Evolutionary conservation across 768 basidiomycete species (phyloP).

Genomic region (Panaeolus papilionaceus): DNA sequence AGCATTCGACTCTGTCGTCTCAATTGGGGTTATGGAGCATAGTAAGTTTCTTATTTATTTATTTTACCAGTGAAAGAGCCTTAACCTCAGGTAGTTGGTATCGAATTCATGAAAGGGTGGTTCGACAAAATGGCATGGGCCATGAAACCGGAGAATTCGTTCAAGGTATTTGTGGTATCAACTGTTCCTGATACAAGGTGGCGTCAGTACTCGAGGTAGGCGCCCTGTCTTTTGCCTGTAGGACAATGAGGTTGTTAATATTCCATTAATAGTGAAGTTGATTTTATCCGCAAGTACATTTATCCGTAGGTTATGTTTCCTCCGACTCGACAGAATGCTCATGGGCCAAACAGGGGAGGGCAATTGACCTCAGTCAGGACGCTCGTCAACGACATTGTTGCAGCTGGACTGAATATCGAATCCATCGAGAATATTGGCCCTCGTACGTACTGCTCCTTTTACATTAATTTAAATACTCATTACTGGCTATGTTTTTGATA

Average conservation of each 20-base stretch:
- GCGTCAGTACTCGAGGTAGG: slow-evolving; percentile 19
- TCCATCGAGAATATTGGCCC: slow-evolving; percentile 24
- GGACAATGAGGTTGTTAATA: no score
- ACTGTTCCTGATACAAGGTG: slow-evolving; percentile 23
- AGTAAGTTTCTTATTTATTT: slow-evolving; percentile 11
- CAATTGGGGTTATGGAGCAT: slow-evolving; percentile 24
- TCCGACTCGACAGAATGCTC: background rate
- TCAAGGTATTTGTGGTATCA: slow-evolving; percentile 23
- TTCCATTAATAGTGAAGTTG: slow-evolving; percentile 17
- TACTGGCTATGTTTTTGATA: background rate
- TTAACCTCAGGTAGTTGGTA: slow-evolving; percentile 14
- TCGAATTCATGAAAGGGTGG: slow-evolving; percentile 22
- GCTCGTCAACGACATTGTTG: slow-evolving; percentile 15
- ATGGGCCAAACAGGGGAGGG: slow-evolving; percentile 12
- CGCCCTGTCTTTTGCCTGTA: background rate
- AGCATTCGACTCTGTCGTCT: slow-evolving; percentile 22
- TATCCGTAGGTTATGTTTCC: slow-evolving; percentile 17
- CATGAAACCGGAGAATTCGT: slow-evolving; percentile 21
- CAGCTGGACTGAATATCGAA: slow-evolving; percentile 21
- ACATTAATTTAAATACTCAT: background rate
- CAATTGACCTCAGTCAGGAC: slow-evolving; percentile 21
- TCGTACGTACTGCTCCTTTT: slow-evolving; percentile 15
- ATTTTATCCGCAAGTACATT: slow-evolving; percentile 22
- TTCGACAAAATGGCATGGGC: slow-evolving; percentile 23
- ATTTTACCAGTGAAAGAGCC: no score